Conservation (phyloP, 2,329 filamentous ascomycete species). For the Cladophialophora psammophila region DNA sequence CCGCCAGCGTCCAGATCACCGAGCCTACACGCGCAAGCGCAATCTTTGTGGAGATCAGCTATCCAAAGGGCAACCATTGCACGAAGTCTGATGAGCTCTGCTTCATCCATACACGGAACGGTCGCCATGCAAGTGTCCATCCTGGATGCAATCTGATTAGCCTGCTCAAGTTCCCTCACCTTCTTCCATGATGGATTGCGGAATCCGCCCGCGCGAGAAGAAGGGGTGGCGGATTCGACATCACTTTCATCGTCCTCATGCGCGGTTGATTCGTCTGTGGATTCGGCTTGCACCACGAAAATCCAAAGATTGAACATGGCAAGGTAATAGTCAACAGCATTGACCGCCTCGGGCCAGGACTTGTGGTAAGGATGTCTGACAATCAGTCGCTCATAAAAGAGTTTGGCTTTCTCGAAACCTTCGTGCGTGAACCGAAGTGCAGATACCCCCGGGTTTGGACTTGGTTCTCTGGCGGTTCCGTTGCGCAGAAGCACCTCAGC, state of each 20-base stretch:
- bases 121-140: constrained; percentile 76
- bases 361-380: constrained; percentile 76
- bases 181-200: constrained; percentile 33
- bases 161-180: constrained; percentile 59
- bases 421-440: constrained; percentile 49
- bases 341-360: constrained; percentile 64
- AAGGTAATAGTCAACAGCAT: constrained; percentile 79
- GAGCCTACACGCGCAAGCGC: neutral
- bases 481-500: constrained; percentile 79
- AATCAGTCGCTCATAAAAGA: constrained; percentile 81
- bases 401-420: constrained; percentile 65
- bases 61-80: constrained; percentile 79
- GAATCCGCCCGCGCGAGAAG: constrained; percentile 7
- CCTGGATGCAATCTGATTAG: constrained; percentile 68
- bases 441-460: neutral
- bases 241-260: constrained; percentile 44
- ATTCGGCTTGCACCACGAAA: constrained; percentile 72
- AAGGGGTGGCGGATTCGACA: constrained; percentile 38
- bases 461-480: neutral
- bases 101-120: constrained; percentile 73
- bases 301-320: constrained; percentile 83
- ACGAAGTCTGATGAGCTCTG: constrained; percentile 72
- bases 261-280: constrained; percentile 51
- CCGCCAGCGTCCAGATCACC: neutral
- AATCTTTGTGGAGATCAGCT: constrained; percentile 64